phyloP scores from a whole-genome alignment of 352 stramenopile species.

The Phytophthora idaei region DNA sequence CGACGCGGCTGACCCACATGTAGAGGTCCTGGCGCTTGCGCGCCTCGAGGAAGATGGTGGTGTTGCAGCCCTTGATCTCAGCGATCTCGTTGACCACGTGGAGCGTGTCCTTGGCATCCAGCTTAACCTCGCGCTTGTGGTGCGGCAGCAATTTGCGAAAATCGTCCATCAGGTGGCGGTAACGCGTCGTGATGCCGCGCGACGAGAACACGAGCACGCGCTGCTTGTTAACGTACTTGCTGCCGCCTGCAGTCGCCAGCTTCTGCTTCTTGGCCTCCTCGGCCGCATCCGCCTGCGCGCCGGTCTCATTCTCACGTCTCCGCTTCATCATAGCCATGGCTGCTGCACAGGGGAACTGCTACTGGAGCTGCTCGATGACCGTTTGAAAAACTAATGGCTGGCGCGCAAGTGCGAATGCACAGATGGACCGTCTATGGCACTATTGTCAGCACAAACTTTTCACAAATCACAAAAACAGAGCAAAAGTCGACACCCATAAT shows the following conservation, averaged over 20 bases:
- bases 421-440: constrained; percentile 3
- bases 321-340: constrained; percentile 53
- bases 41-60: constrained; percentile 96
- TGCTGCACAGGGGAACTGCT: constrained; percentile 1
- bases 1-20: constrained; percentile 96
- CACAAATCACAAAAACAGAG: constrained; percentile 1
- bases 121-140: constrained; percentile 99
- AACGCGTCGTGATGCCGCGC: constrained; percentile 93
- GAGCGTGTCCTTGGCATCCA: constrained; percentile 95
- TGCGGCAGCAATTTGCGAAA: constrained; percentile 97
- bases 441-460: not conserved
- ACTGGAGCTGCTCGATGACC: constrained; percentile 9
- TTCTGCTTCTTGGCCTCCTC: constrained; percentile 48
- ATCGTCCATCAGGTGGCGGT: constrained; percentile 98
- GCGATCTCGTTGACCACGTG: constrained; percentile 98
- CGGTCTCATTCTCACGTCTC: constrained; percentile 43
- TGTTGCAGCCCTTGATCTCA: constrained; percentile 98
- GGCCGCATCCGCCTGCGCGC: constrained; percentile 34
- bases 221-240: constrained; percentile 92
- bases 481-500: not conserved
- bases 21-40: constrained; percentile 99
- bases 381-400: constrained; percentile 36
- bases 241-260: constrained; percentile 34
- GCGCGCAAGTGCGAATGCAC: constrained; percentile 7
- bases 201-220: constrained; percentile 93